Base-by-base conservation (phyloP, 345 rosid genomes). In the Euclidium syriacum region DNA sequence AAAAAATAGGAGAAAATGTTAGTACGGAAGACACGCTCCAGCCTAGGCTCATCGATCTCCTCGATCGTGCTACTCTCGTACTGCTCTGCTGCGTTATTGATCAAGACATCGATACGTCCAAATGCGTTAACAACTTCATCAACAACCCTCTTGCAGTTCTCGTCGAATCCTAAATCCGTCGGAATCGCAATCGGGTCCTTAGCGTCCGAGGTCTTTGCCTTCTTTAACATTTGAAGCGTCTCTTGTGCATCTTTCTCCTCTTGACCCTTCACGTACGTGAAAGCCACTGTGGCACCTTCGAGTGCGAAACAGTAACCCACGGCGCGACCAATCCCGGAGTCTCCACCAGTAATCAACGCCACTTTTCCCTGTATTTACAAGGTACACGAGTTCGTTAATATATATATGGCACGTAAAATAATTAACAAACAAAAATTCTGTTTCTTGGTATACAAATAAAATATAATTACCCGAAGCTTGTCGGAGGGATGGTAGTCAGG, bases 261-360 rank as follows among this genome's bases (percentile, higher is more conserved):
- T 33, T 73, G 78, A 7, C 62, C 60, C 58, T 80, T 87, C 30
- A 87, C 86, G 19, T 82, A 82, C 0, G 98, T 88, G 81, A 91
- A 84, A 4, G 89, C 98, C 23, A 88, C 87, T 0, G 86, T 82
- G 6, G 91, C 94, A 0, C 98, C 95, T 30, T 87, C 95, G 3
- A 35, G 41, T 1, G 68, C 85, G 20, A 78, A 87, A 53, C 68
- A 65, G 42, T 74, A 58, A 40, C 80, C 42, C 49, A 87, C 97
- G 0, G 94, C 95, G 59, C 91, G 62, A 12, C 97, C 91, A 0
- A 90, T 85, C 20, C 94, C 96, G 0, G 89, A 87, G 59, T 85
- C 98, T 3, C 98, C 98, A 0, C 95, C 91, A 0, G 95, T 84
- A 11, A 91, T 81, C 16, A 88, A 53, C 1, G 97, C 94, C 58